Evolutionary conservation across 2,329 filamentous ascomycete species (phyloP).

Genomic region (Ambrosiella beaveri): DNA sequence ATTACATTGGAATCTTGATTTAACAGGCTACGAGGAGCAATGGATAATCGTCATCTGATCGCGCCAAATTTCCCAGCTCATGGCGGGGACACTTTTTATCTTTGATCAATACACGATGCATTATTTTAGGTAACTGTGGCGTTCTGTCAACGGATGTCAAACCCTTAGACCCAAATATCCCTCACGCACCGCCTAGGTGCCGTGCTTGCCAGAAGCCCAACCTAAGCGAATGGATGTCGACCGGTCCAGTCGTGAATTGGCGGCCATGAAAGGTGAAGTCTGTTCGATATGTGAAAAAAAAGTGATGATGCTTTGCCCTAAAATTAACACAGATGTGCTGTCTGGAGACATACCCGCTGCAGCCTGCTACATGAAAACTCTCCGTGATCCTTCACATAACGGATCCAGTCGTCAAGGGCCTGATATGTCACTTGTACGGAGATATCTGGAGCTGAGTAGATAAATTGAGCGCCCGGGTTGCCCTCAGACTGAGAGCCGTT

Average conservation of each 20-base stretch:
- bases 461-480: background rate
- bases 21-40: too few relatives aligned
- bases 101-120: background rate
- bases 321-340: background rate
- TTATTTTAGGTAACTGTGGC: background rate
- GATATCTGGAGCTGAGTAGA: background rate
- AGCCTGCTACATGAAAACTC: background rate
- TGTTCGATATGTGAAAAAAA: background rate
- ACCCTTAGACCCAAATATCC: background rate
- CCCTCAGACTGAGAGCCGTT: background rate
- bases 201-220: too few relatives aligned
- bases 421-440: background rate
- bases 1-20: too few relatives aligned
- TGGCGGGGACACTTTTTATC: background rate
- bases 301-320: background rate
- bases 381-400: background rate
- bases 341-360: background rate
- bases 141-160: background rate
- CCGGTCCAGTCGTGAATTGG: too few relatives aligned
- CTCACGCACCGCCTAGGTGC: background rate
- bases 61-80: background rate
- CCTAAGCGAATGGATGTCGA: too few relatives aligned
- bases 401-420: background rate
- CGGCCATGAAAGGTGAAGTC: background rate
- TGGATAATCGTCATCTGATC: background rate